phyloP scores from a whole-genome alignment of 1,284 basidiomycete genomes.

The Tremellales sp. region DNA sequence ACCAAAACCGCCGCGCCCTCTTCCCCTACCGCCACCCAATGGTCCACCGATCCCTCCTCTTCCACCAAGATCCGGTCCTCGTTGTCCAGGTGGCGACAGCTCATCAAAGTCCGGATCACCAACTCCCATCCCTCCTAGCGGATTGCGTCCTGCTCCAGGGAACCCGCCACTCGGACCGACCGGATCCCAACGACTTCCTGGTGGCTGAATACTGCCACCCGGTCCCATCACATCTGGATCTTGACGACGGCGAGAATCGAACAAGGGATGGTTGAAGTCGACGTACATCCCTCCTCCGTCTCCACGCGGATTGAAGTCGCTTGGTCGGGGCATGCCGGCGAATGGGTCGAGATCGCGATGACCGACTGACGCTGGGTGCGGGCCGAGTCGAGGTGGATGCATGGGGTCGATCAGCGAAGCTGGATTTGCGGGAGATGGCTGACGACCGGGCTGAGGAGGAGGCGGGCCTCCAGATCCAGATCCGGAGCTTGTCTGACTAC shows the following conservation, averaged over 20 bases:
- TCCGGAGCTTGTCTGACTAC: slow-evolving; percentile 7
- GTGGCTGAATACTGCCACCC: slow-evolving; percentile 44
- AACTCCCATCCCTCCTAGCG: slow-evolving; percentile 32
- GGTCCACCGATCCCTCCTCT: slow-evolving; percentile 11
- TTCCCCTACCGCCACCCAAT: neutral
- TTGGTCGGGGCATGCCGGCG: slow-evolving; percentile 35
- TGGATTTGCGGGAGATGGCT: slow-evolving; percentile 25
- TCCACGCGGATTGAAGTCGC: slow-evolving; percentile 17
- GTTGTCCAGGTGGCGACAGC: slow-evolving; percentile 45
- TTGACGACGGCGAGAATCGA: slow-evolving; percentile 33
- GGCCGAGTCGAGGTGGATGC: slow-evolving; percentile 20
- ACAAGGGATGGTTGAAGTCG: slow-evolving; percentile 55
- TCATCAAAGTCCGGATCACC: slow-evolving; percentile 46
- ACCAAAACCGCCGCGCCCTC: slow-evolving; percentile 20
- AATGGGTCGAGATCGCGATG: slow-evolving; percentile 54
- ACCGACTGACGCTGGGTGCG: slow-evolving; percentile 47
- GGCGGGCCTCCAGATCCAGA: slow-evolving; percentile 26
- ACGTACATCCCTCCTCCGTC: slow-evolving; percentile 53
- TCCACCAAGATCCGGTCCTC: slow-evolving; percentile 44
- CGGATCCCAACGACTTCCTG: slow-evolving; percentile 55
- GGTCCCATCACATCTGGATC: slow-evolving; percentile 28
- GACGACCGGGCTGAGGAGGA: slow-evolving; percentile 9
- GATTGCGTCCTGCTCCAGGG: slow-evolving; percentile 34
- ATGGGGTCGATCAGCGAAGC: slow-evolving; percentile 21
- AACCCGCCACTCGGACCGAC: slow-evolving; percentile 47